A percentile compares a stretch with the other conserved stretches of the same genome.
phyloP scores from a whole-genome alignment of 2,329 filamentous ascomycete species.

The Paracamarosporium sp. region DNA sequence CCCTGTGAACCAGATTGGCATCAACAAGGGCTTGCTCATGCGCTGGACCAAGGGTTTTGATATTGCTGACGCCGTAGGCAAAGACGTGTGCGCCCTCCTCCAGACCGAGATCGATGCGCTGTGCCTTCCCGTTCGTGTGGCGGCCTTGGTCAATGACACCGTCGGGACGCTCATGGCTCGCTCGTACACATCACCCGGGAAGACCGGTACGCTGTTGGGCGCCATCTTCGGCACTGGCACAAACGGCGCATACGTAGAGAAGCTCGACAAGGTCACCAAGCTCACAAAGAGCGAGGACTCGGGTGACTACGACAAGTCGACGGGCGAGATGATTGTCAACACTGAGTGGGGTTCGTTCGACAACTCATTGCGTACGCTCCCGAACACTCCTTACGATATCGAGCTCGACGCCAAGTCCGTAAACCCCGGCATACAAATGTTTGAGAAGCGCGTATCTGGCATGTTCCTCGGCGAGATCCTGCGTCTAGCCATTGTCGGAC shows the following conservation, averaged over 20 bases:
- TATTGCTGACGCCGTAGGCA: conserved; percentile 90
- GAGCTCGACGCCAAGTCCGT: conserved; percentile 79
- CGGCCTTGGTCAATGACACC: conserved; percentile 95
- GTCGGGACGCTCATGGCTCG: conserved; percentile 98
- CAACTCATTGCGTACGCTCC: conserved; percentile 87
- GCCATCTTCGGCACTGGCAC: conserved; percentile 98
- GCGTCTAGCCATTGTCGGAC: conserved; percentile 74
- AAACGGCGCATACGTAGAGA: conserved; percentile 97
- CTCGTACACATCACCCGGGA: conserved; percentile 90
- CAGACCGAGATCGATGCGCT: conserved; percentile 89
- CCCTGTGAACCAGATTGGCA: conserved; percentile 89
- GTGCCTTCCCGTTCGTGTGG: conserved; percentile 88
- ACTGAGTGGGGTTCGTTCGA: conserved; percentile 99
- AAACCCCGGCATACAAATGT: conserved; percentile 97
- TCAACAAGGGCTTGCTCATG: conserved; percentile 93
- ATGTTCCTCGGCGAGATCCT: conserved; percentile 98
- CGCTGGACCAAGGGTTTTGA: conserved; percentile 99
- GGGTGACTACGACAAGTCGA: conserved; percentile 75
- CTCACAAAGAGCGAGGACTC: conserved; percentile 53
- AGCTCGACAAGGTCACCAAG: conserved; percentile 85
- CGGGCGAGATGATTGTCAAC: conserved; percentile 96
- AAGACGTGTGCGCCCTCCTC: conserved; percentile 91
- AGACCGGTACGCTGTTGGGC: conserved; percentile 85
- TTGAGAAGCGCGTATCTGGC: conserved; percentile 96
- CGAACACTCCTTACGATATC: conserved; percentile 82